Base-by-base conservation (phyloP, 2,329 filamentous ascomycete species). In the Fusarium bactridioides region DNA sequence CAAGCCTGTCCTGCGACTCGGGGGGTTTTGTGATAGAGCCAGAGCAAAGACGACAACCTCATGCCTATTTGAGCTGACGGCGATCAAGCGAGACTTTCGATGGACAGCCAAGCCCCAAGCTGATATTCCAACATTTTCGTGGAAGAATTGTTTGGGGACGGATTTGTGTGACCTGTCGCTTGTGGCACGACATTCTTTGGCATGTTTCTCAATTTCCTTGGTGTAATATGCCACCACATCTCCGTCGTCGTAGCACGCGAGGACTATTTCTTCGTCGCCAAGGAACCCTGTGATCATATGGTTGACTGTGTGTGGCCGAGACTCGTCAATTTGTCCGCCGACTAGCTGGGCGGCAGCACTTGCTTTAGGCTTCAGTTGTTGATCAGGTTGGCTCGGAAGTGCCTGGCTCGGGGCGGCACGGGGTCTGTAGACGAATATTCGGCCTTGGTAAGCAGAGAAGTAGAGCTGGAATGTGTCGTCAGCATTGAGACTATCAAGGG, bases 71-170 rank as follows among this genome's bases (percentile, higher is more conserved):
- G 93, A 91, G 75, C 93, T 93, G 43, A 97, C 91, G 1, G 95
- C 96, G 70, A 99, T 92, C 69, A 98, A 84, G 1, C 95, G 90
- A n/a, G 93, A 94, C 70, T 91, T 84, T 69, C 89, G 87, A 79
- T 98, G 95, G 16, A 97, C 87, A 12, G 94, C 92, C 53, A 97
- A 82, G 0, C 95, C 96, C 96, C 96, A 99, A 5, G 95, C 95
- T 67, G 93, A 95, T 29, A 82, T 83, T 3, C 89, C 89, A 5
- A 97, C 94, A 78, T 93, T 94, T 41, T 92, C 88, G 65, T 90
- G 89, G 64, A 97, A 93, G 77, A 97, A 93, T 0, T 84, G 83
- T 61, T 73, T 76, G 66, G 83, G 73, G 9, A 37, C 33, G 48
- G 44, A 57, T 63, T 33, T 54, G 29, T 63, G 63, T 18, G 44